Evolutionary conservation across 805 yeast species (phyloP), one percentile per base, ranked within the genome.

Genomic region (Clavispora vitiphila): DNA sequence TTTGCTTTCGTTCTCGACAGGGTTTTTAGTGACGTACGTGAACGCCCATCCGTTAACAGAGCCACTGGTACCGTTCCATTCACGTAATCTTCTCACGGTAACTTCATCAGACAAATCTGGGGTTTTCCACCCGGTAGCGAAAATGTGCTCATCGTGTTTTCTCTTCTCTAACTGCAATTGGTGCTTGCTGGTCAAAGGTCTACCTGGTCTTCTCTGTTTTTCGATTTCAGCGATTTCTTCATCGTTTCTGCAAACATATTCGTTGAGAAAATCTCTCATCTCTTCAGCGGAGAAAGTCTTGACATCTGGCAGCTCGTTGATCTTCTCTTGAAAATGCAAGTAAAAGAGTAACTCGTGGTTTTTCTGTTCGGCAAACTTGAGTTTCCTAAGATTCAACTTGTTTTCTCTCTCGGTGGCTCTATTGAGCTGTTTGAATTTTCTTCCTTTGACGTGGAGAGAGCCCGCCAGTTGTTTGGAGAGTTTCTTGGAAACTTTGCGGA

Each of bases 351-450:
- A 70, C 48, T 81, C 87, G 44, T 75, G 72, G 38, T 77, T 76
- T 55, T 77, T 80, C 49, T 78, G 77, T 44, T 80, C 83, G 24
- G 73, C 61, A 51, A 77, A 78, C 38, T 71, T 72, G 18, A 71
- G 61, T 57, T 84, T 86, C 58, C 76, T 78, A 38, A 71, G 70
- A 27, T 71, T 76, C 39, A 91, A 64, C 59, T 85, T 86, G 38
- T 72, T 73, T 48, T 90, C 95, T 61, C 99, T 77, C 35, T 88
- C 65, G 2, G 95, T 79, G n/a, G 97, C 97, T 48, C 93, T 72
- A 42, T 82, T 82, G 39, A 91, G 67, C 58, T 84, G 87, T 62
- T 83, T 83, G 61, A 88, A 84, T 62, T 89, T 91, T 40, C 96
- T 76, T 8, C 97, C 96, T 56, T 82, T 83, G 18, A 95, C 93